Evolutionary conservation across 2,329 filamentous ascomycete genomes (phyloP), one percentile per base, ranked within the genome.

Genomic region (Epichloe coenophiala): DNA sequence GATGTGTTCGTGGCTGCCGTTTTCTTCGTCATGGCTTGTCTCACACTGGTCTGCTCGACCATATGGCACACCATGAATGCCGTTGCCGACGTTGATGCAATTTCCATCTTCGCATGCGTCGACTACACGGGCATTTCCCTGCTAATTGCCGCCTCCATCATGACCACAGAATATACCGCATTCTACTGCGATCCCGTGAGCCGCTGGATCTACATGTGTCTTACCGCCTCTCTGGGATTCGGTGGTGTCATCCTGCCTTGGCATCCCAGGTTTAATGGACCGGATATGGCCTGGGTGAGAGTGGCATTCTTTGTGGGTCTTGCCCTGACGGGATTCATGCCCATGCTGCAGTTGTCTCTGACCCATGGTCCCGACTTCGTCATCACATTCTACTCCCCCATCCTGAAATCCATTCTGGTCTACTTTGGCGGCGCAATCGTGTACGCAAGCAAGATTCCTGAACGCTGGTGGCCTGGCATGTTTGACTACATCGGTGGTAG

Each of bases 31-130:
- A 93, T 91, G 45, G 93, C 93, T 44, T 89, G 84, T 73, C 89
- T 97, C 67, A 97, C 91, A 62, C 79, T 98, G 50, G 81, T 91
- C 63, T 98, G 93, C 81, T 94, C 86, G 55, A 91, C 85, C 56
- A 82, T 97, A 63, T 98, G 93, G 93, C 93, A 98, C 71, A 96
- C 93, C 27, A 97, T 98, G 89, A 95, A 91, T 71, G 88, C 88
- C 60, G 94, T 97, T 50, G 89, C 91, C 17, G 87, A 95, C 58
- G 83, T 95, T 61, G 80, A 82, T 19, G 79, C 95, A 41, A 85
- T 98, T 70, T 93, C 95, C 64, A 85, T 89, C 54, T 97, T 98
- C 61, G 93, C 93, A 17, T 98, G 93, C 65, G 89, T 98, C 53
- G 93, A 98, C 67, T 98, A 98, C 69, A 97, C 93, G 0, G 93